phyloP scores from a whole-genome alignment of 805 yeast species.

The Metschnikowia aberdeeniae region DNA sequence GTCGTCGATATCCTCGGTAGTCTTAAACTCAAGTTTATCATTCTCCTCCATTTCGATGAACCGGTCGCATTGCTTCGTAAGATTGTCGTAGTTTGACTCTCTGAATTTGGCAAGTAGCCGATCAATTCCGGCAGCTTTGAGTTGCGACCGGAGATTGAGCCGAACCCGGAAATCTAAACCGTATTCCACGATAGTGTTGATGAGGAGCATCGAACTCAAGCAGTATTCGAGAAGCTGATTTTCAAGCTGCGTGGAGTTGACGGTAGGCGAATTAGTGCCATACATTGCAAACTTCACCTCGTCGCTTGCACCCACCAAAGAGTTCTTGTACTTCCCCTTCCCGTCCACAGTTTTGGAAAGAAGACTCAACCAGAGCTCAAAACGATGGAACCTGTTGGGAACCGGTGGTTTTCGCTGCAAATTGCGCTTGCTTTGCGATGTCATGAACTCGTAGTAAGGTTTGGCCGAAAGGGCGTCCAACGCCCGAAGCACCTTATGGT shows the following conservation, averaged over 20 bases:
- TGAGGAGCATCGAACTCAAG: slow-evolving; percentile 62
- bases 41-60: slow-evolving; percentile 54
- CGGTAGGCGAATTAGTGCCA: slow-evolving; percentile 31
- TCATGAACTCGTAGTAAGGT: slow-evolving; percentile 35
- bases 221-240: slow-evolving; percentile 67
- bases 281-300: slow-evolving; percentile 48
- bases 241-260: slow-evolving; percentile 46
- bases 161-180: slow-evolving; percentile 46
- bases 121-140: slow-evolving; percentile 24
- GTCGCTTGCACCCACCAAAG: slow-evolving; percentile 87
- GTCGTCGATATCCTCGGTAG: slow-evolving; percentile 29
- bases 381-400: slow-evolving; percentile 41
- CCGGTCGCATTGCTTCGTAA: slow-evolving; percentile 62
- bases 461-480: slow-evolving; percentile 41
- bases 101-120: slow-evolving; percentile 17
- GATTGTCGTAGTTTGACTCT: slow-evolving; percentile 49
- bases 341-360: slow-evolving; percentile 74
- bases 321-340: slow-evolving; percentile 78
- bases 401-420: slow-evolving; percentile 35
- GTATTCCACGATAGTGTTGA: slow-evolving; percentile 57
- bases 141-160: slow-evolving; percentile 52
- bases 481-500: slow-evolving; percentile 53
- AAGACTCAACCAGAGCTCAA: slow-evolving; percentile 67
- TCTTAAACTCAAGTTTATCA: slow-evolving; percentile 47
- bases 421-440: slow-evolving; percentile 21